Evolutionary conservation across 441 rosid species (phyloP).

Genomic region (California macrophylla): DNA sequence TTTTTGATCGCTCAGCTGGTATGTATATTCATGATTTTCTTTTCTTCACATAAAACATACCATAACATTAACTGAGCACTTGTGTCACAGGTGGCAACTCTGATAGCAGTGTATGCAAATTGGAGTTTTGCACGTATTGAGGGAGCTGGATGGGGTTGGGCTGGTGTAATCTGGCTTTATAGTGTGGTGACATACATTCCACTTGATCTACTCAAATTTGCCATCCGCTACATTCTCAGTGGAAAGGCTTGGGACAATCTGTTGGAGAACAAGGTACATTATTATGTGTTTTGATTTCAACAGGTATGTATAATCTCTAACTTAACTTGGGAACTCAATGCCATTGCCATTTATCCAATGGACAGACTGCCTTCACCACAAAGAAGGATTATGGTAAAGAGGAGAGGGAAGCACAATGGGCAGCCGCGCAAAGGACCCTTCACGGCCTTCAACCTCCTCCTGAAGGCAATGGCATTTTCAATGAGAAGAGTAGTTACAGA

Average conservation of each 20-base stretch:
- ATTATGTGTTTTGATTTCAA: too few species aligned
- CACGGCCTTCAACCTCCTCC: conserved; percentile 80
- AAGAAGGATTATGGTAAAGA: conserved; percentile 89
- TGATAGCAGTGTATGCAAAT: conserved; percentile 68
- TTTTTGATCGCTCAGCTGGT: conserved; percentile 72
- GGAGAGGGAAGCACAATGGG: conserved; percentile 95
- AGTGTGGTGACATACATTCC: conserved; percentile 60
- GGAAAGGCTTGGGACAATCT: conserved; percentile 84
- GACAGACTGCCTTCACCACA: conserved; percentile 78
- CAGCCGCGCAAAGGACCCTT: conserved; percentile 77
- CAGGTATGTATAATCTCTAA: too few species aligned
- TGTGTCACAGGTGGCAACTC: conserved; percentile 47
- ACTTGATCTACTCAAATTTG: conserved; percentile 67
- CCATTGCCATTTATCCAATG: not conserved
- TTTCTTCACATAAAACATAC: too few species aligned
- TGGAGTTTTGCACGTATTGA: conserved; percentile 64
- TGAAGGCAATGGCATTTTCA: conserved; percentile 39
- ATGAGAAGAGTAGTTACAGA: conserved; percentile 54
- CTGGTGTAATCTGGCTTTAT: conserved; percentile 73
- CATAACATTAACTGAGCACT: too few species aligned
- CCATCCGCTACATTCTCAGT: conserved; percentile 52
- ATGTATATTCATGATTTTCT: conserved; percentile 10
- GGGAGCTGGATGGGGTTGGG: conserved; percentile 91
- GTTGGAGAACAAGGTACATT: conserved; percentile 63
- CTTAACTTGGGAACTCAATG: too few species aligned